phyloP scores from a whole-genome alignment of 108 stramenopile species.

The Epipyxis sp. region DNA sequence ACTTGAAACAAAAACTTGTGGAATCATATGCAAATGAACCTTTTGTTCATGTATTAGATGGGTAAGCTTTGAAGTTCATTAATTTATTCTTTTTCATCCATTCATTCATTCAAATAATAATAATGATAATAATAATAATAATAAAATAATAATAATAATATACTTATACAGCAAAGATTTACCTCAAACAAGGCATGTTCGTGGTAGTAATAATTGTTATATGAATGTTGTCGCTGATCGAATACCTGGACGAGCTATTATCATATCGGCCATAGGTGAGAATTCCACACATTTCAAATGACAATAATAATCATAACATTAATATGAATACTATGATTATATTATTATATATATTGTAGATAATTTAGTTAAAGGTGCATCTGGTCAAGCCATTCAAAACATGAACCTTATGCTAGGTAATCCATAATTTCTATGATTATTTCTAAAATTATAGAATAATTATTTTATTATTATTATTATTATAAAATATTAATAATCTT shows the following conservation, averaged over 20 bases:
- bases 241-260: slow-evolving; percentile 51
- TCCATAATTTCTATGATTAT: slow-evolving; percentile 37
- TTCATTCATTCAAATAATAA: too few relatives aligned
- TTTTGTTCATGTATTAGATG: slow-evolving; percentile 52
- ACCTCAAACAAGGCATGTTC: slow-evolving; percentile 51
- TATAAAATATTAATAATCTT: too few relatives aligned
- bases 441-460: slow-evolving; percentile 47
- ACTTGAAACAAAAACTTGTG: slow-evolving; percentile 38
- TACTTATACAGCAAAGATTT: too few relatives aligned
- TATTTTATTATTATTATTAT: too few relatives aligned
- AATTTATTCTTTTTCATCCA: too few relatives aligned
- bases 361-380: slow-evolving; percentile 59
- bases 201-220: slow-evolving; percentile 54
- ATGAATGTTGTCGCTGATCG: slow-evolving; percentile 56
- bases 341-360: slow-evolving; percentile 52
- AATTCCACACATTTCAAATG: too few relatives aligned
- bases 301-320: too few relatives aligned
- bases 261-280: too few relatives aligned
- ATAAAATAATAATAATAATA: too few relatives aligned
- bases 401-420: slow-evolving; percentile 53
- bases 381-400: slow-evolving; percentile 54
- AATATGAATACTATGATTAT: too few relatives aligned
- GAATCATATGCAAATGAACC: slow-evolving; percentile 45
- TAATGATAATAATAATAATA: too few relatives aligned
- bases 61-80: too few relatives aligned